Conservation (phyloP, 495 filamentous ascomycete species). For the Trichocladium antarcticum region DNA sequence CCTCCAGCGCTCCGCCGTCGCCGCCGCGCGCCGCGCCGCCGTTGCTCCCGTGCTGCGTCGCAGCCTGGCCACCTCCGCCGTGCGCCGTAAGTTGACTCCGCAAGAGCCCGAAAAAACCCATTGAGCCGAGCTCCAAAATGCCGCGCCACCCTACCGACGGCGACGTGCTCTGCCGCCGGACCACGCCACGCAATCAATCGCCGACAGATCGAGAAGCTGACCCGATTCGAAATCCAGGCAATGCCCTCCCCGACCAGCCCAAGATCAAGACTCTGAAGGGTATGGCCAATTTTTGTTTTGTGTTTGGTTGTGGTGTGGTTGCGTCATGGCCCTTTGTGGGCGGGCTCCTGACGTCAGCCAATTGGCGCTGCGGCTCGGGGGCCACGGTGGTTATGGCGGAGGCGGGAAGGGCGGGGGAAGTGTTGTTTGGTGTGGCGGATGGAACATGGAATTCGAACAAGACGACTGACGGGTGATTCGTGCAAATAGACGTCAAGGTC, state of each 20-base stretch:
- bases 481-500: constrained; percentile 54
- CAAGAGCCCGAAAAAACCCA: constrained; percentile 8
- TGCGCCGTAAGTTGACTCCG: constrained; percentile 44
- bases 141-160: constrained; percentile 10
- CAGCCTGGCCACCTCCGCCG: constrained; percentile 46
- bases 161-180: not conserved
- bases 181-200: constrained; percentile 5
- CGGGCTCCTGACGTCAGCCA: constrained; percentile 9
- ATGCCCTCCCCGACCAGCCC: constrained; percentile 16
- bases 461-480: constrained; percentile 15
- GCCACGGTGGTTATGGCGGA: not conserved
- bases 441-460: too few species aligned
- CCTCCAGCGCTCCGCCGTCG: constrained; percentile 66
- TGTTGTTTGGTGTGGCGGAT: not conserved
- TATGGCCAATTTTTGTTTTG: constrained; percentile 14
- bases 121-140: constrained; percentile 11
- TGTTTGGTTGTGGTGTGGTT: not conserved
- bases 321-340: constrained; percentile 5
- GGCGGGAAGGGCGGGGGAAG: not conserved
- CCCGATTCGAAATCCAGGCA: constrained; percentile 10
- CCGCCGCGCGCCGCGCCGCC: constrained; percentile 59
- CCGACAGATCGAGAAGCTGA: constrained; percentile 1
- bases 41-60: constrained; percentile 47
- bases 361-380: not conserved
- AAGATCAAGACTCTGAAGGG: constrained; percentile 28